phyloP scores from a whole-genome alignment of 2,329 filamentous ascomycete genomes.

The Lachnum nothofagi region DNA sequence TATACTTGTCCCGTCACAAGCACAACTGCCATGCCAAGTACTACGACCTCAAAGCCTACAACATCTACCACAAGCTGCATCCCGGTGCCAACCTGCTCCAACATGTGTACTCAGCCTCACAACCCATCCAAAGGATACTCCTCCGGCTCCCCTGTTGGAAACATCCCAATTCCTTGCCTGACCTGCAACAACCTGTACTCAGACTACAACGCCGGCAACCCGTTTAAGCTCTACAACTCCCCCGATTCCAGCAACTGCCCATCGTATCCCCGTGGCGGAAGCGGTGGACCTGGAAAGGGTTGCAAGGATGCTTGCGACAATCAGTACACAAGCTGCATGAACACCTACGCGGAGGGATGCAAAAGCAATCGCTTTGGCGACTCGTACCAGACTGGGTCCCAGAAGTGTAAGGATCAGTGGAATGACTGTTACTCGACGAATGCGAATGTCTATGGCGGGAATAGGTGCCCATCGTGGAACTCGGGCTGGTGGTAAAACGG shows the following conservation, averaged over 20 bases:
- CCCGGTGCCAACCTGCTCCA: constrained; percentile 42
- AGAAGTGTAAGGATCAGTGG: constrained; percentile 47
- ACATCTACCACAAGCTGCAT: constrained; percentile 34
- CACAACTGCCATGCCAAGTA: constrained; percentile 4
- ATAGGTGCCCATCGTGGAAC: constrained; percentile 39
- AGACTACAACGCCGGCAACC: constrained; percentile 38
- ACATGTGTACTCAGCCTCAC: constrained; percentile 48
- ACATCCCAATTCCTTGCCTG: constrained; percentile 47
- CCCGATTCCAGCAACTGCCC: constrained; percentile 40
- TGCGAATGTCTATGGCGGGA: constrained; percentile 33
- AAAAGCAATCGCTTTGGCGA: constrained; percentile 31
- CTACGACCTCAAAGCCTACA: constrained; percentile 26
- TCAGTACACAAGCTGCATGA: constrained; percentile 46
- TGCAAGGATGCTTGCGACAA: constrained; percentile 50
- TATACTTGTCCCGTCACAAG: constrained; percentile 28
- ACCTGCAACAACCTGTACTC: constrained; percentile 48
- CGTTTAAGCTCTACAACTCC: constrained; percentile 50
- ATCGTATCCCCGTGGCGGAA: constrained; percentile 38
- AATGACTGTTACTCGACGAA: constrained; percentile 44
- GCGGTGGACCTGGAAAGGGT: constrained; percentile 35
- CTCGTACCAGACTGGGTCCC: constrained; percentile 29
- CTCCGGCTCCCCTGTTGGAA: constrained; percentile 53
- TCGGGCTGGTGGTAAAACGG: constrained; percentile 17
- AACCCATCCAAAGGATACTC: constrained; percentile 61
- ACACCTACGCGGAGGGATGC: constrained; percentile 48